phyloP scores from a whole-genome alignment of 495 filamentous ascomycete genomes.

The Penicillium antarcticum region DNA sequence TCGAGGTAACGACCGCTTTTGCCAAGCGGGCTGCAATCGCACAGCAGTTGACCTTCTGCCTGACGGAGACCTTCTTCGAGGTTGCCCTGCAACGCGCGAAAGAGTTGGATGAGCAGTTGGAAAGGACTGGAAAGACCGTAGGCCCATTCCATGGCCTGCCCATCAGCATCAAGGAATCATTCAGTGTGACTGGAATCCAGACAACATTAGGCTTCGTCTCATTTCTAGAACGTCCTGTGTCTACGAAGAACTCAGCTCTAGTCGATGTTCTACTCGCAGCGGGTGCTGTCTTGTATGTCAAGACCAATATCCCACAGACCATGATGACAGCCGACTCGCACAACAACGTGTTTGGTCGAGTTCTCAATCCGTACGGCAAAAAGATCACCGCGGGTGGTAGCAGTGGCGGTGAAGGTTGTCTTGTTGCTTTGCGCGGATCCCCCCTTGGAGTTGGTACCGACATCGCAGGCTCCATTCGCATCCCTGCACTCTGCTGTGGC shows the following conservation, averaged over 20 bases:
- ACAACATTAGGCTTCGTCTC: slow-evolving; percentile 27
- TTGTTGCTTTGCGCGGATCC: slow-evolving; percentile 55
- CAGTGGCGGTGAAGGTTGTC: slow-evolving; percentile 61
- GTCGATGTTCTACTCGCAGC: slow-evolving; percentile 18
- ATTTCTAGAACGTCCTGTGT: slow-evolving; percentile 51
- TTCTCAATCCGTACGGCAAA: slow-evolving; percentile 52
- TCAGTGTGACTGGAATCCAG: slow-evolving; percentile 48
- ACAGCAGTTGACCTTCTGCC: slow-evolving; percentile 44
- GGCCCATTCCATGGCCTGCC: slow-evolving; percentile 62
- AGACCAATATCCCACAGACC: slow-evolving; percentile 52
- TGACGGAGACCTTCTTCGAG: slow-evolving; percentile 47
- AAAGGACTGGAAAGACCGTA: slow-evolving; percentile 32
- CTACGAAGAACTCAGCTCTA: slow-evolving; percentile 36
- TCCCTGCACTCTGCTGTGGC: slow-evolving; percentile 59
- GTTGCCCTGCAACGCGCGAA: slow-evolving; percentile 33
- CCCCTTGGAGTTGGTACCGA: slow-evolving; percentile 64
- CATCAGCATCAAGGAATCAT: slow-evolving; percentile 61
- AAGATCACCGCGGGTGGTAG: slow-evolving; percentile 54
- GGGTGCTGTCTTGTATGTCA: slow-evolving; percentile 50
- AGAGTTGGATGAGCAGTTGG: slow-evolving; percentile 37
- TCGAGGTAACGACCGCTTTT: slow-evolving; percentile 48
- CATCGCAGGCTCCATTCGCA: slow-evolving; percentile 59
- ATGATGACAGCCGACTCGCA: slow-evolving; percentile 48
- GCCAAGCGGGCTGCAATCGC: slow-evolving; percentile 48
- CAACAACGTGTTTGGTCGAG: slow-evolving; percentile 39